phyloP scores from a whole-genome alignment of 2,329 filamentous ascomycete species.

The Coniochaeta ligniaria region DNA sequence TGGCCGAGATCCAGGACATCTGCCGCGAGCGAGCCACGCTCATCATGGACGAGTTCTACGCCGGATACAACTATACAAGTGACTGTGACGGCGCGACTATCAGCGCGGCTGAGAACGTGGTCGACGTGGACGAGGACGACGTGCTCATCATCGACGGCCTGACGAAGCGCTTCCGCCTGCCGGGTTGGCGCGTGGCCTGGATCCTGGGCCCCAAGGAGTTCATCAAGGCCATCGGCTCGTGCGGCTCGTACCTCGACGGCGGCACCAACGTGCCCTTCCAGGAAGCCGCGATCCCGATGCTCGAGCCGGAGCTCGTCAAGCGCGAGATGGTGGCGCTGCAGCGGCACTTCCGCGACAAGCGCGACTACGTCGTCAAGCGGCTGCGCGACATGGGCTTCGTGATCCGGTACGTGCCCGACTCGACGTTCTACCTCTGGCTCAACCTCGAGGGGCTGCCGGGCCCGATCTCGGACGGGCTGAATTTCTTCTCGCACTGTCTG shows the following conservation, averaged over 20 bases:
- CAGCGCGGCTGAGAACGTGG: slow-evolving; percentile 80
- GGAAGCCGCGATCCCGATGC: slow-evolving; percentile 85
- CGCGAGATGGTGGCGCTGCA: slow-evolving; percentile 87
- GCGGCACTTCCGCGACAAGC: slow-evolving; percentile 81
- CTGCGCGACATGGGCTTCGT: slow-evolving; percentile 81
- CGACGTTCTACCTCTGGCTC: slow-evolving; percentile 86
- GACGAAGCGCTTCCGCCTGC: slow-evolving; percentile 93
- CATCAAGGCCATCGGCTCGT: slow-evolving; percentile 87
- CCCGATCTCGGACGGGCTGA: slow-evolving; percentile 85
- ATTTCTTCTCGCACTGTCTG: slow-evolving; percentile 93
- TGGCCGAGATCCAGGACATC: slow-evolving; percentile 87
- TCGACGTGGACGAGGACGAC: slow-evolving; percentile 83
- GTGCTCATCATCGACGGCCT: slow-evolving; percentile 93
- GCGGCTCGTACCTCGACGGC: slow-evolving; percentile 89
- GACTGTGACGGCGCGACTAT: slow-evolving; percentile 87
- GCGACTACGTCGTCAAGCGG: slow-evolving; percentile 79
- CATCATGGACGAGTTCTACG: slow-evolving; percentile 96
- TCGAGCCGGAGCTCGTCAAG: slow-evolving; percentile 76
- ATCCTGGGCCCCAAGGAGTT: slow-evolving; percentile 94
- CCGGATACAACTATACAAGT: slow-evolving; percentile 90
- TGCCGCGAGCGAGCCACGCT: slow-evolving; percentile 85
- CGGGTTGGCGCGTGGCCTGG: slow-evolving; percentile 96
- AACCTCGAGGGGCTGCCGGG: slow-evolving; percentile 62
- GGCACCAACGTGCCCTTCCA: slow-evolving; percentile 95
- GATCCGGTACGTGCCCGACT: slow-evolving; percentile 77